phyloP scores from a whole-genome alignment of 164 flowering plant species.

The Chloranthus sessilifolius region DNA sequence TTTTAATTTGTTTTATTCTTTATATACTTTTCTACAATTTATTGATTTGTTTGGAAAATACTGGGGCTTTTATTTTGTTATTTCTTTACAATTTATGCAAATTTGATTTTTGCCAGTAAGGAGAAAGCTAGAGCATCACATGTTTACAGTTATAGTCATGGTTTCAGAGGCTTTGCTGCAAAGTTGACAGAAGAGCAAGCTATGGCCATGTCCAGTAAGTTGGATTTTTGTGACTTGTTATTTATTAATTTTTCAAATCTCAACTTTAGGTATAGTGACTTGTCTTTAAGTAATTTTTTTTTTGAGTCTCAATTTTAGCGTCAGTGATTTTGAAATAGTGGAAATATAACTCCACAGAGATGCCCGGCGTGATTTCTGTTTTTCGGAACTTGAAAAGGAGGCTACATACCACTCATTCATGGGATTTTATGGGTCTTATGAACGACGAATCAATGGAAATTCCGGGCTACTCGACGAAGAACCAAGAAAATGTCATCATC shows the following conservation, averaged over 20 bases:
- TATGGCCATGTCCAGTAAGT: conserved; percentile 47
- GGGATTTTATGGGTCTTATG: conserved; percentile 81
- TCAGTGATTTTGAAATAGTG: no score
- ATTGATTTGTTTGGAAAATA: no score
- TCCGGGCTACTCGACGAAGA: conserved; percentile 61
- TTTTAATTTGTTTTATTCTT: no score
- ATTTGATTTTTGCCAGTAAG: conserved; percentile 37
- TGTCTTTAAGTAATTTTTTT: no score
- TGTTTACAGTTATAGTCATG: conserved; percentile 63
- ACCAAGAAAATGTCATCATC: conserved; percentile 64
- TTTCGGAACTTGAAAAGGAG: conserved; percentile 54
- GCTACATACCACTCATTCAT: conserved; percentile 80
- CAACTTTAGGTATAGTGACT: not conserved
- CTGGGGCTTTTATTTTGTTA: no score
- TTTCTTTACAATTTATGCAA: no score
- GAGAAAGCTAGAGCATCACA: conserved; percentile 60
- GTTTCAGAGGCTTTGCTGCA: conserved; percentile 82
- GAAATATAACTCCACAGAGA: conserved; percentile 35
- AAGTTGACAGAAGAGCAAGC: conserved; percentile 58
- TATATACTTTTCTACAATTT: no score
- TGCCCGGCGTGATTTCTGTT: conserved; percentile 77
- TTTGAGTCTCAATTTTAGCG: no score
- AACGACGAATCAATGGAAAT: conserved; percentile 63
- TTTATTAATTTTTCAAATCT: no score
- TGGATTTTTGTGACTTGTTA: not conserved